Conservation (phyloP, 2,329 filamentous ascomycete genomes). For the Cladosporium phlei region DNA sequence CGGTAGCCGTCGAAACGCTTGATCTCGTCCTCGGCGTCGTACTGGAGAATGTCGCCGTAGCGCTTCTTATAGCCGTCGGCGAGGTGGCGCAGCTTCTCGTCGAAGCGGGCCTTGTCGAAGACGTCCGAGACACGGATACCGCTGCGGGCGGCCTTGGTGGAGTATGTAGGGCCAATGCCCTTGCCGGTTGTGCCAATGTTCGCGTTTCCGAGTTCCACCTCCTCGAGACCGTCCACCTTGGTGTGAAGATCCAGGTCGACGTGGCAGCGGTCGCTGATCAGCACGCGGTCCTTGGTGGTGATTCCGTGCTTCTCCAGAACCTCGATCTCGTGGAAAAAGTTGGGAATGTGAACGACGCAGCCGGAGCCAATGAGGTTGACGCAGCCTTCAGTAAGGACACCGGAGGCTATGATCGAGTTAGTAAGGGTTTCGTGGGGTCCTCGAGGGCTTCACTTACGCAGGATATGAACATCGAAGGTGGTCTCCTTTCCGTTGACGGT, state of each 20-base stretch:
- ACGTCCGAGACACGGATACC: slow-evolving; percentile 64
- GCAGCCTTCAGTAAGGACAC: slow-evolving; percentile 65
- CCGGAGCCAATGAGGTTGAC: slow-evolving; percentile 65
- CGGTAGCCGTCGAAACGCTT: slow-evolving; percentile 56
- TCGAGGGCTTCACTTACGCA: slow-evolving; percentile 33
- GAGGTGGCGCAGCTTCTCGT: slow-evolving; percentile 59
- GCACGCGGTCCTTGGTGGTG: slow-evolving; percentile 54
- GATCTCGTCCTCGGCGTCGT: slow-evolving; percentile 68
- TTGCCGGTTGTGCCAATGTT: slow-evolving; percentile 50
- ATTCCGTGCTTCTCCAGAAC: slow-evolving; percentile 58
- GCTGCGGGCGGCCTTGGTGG: slow-evolving; percentile 59
- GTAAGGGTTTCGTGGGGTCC: slow-evolving; percentile 15
- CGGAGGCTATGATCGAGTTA: slow-evolving; percentile 48
- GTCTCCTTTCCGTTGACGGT: too few relatives aligned
- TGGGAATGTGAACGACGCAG: slow-evolving; percentile 64
- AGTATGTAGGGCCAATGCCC: slow-evolving; percentile 53
- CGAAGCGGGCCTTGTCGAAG: slow-evolving; percentile 62
- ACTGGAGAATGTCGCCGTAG: slow-evolving; percentile 62
- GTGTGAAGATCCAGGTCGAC: slow-evolving; percentile 63
- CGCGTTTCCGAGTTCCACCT: slow-evolving; percentile 46
- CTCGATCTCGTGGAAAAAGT: slow-evolving; percentile 62
- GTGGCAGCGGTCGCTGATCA: slow-evolving; percentile 60
- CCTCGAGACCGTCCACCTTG: slow-evolving; percentile 63
- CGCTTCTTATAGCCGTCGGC: slow-evolving; percentile 62
- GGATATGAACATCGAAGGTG: slow-evolving; percentile 55